Evolutionary conservation across 2,329 filamentous ascomycete species (phyloP), one percentile per base, ranked within the genome.

Genomic region (Cladophialophora immunda): DNA sequence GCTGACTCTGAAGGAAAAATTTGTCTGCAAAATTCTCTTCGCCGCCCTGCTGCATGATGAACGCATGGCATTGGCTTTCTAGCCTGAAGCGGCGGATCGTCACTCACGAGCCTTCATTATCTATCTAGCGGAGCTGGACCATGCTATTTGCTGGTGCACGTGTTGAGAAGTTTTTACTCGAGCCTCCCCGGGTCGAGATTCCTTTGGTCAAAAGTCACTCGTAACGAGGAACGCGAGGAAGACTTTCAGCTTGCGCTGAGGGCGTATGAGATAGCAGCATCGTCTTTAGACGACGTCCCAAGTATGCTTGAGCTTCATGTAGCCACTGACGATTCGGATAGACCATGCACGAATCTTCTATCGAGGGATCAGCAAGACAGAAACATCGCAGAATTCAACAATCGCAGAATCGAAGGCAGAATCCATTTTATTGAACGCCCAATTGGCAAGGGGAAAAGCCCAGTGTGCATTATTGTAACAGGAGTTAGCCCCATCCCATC

Each of bases 401-500:
- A 27, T 50, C 3, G 19, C 19, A 50, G 22, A 25, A 13, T 4
- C 27, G 19, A 50, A 27, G 45, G 45, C 45, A 50, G 22, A 50
- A 25, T 50, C 45, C 45, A 50, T 50, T 61, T 61, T 47, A 61
- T 25, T 54, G 58, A 61, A 61, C 58, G 58, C 58, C 58, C 6
- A 25, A 22, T 22, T 32, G 45, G 29, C 25, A 61, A 41, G 19
- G 34, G 56, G 45, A 30, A 45, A 30, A 38, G 50, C 32, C 47
- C 53, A 61, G 58, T 62, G 65, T 29, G 66, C 67, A 70, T 70
- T 70, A 68, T 68, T 70, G 68, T 66, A 68, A 68, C 68, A 70
- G 27, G 58, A 62, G 63, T 67, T 67, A 68, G 64, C 57, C 64
- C 54, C 60, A n/a, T 62, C 53, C 54, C 60, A n/a, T 62, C 53